These are phyloP conservation scores for Crithidia sp. DNA, from an alignment of 208 protist genomes.

Conservation along the genomic window DNA sequence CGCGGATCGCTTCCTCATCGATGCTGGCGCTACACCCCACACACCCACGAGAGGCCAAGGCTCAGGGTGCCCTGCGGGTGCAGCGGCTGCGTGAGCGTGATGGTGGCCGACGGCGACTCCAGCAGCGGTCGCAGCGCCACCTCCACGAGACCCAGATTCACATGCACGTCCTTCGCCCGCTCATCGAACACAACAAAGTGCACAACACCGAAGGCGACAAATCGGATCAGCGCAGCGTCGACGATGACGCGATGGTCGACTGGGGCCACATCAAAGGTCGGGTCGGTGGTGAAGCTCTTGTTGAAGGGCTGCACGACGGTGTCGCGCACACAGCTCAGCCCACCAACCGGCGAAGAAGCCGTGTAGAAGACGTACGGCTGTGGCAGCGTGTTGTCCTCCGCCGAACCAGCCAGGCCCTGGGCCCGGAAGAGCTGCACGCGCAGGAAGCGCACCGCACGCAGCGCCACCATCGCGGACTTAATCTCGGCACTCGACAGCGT, in stretches of 20 bases:
- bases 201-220: slow-evolving; percentile 63
- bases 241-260: slow-evolving; percentile 80
- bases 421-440: slow-evolving; percentile 79
- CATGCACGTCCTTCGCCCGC: slow-evolving; percentile 57
- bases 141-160: slow-evolving; percentile 73
- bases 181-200: slow-evolving; percentile 89
- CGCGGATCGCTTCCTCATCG: too few relatives aligned
- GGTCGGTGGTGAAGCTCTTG: slow-evolving; percentile 47
- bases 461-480: slow-evolving; percentile 58
- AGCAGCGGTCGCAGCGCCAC: slow-evolving; percentile 75
- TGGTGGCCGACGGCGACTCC: slow-evolving; percentile 56
- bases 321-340: slow-evolving; percentile 68
- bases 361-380: slow-evolving; percentile 92
- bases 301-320: slow-evolving; percentile 64
- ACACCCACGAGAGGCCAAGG: slow-evolving; percentile 81
- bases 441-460: slow-evolving; percentile 69
- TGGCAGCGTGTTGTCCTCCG: slow-evolving; percentile 29
- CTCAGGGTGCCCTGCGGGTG: slow-evolving; percentile 76
- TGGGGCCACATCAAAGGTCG: slow-evolving; percentile 70
- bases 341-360: slow-evolving; percentile 35
- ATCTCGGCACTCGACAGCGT: slow-evolving; percentile 46
- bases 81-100: slow-evolving; percentile 57
- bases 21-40: slow-evolving; percentile 17
- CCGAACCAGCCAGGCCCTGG: slow-evolving; percentile 33
- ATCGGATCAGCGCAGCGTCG: slow-evolving; percentile 65